phyloP scores from a whole-genome alignment of 2,329 filamentous ascomycete genomes.

The Colletotrichum shisoi region DNA sequence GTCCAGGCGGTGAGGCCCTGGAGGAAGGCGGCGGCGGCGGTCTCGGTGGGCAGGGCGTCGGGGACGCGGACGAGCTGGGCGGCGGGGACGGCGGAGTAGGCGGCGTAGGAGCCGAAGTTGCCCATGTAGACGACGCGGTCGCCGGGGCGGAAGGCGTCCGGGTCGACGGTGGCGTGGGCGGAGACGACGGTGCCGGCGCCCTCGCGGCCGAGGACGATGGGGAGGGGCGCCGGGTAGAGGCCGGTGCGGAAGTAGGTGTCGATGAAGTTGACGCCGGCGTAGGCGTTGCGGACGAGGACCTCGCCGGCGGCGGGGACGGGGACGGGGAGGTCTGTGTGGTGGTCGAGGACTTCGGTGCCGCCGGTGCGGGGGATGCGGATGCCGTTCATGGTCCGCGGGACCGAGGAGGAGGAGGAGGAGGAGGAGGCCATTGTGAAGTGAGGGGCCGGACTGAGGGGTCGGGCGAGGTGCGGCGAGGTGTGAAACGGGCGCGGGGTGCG shows the following conservation, averaged over 20 bases:
- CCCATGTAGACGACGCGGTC: conserved; percentile 76
- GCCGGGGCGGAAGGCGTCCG: conserved; percentile 65
- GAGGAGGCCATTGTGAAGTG: conserved; percentile 33
- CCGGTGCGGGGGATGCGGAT: conserved; percentile 76
- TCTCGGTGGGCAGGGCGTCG: conserved; percentile 64
- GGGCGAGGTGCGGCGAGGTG: conserved; percentile 1
- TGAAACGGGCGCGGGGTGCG: background rate
- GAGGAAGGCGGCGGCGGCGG: conserved; percentile 74
- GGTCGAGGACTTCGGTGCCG: conserved; percentile 74
- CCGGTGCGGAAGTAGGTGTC: conserved; percentile 91
- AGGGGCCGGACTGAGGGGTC: conserved; percentile 17
- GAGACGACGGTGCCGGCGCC: conserved; percentile 75
- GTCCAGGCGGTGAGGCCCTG: conserved; percentile 86
- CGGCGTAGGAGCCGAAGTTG: conserved; percentile 59
- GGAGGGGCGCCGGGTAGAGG: conserved; percentile 76
- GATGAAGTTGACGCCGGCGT: conserved; percentile 85
- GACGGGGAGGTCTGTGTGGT: conserved; percentile 75
- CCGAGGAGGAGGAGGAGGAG: conserved; percentile 24
- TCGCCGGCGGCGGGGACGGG: conserved; percentile 73
- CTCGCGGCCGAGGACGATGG: conserved; percentile 82
- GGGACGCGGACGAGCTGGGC: conserved; percentile 70
- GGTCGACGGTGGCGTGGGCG: conserved; percentile 59
- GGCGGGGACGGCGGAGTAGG: conserved; percentile 64
- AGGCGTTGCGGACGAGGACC: conserved; percentile 81
- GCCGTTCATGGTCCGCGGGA: conserved; percentile 69